Evolutionary conservation across 2,329 filamentous ascomycete genomes (phyloP), one percentile per base, ranked within the genome.

Genomic region (Colletotrichum spaethianum): DNA sequence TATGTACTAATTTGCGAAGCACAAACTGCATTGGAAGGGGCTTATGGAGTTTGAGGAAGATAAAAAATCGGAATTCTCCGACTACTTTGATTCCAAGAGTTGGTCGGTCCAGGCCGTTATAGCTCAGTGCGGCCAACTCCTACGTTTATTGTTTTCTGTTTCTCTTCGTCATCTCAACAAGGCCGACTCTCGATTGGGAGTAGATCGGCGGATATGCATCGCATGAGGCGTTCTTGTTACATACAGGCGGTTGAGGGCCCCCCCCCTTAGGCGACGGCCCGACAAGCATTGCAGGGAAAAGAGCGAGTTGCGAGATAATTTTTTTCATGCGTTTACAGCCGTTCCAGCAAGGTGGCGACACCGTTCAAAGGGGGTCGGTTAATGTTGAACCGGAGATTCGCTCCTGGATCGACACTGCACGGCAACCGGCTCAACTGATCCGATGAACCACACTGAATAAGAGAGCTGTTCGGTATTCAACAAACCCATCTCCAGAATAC

Each of bases 1-100:
- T 31, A 60, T 73, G 67, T 73, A 73, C 70, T 73, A 73, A 73
- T 73, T 63, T 26, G 42, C 52, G 60, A 52, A 61, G 52, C 44
- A 53, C 61, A 46, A 61, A 62, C 53, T 73, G 70, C 70, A 73
- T 73, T 62, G 48, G 66, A 50, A 62, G 61, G 61, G 67, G 70
- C 44, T 73, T 62, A 50, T 40, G 70, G 70, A 73, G 70, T 73
- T 70, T 42, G 18, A n/a, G 70, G 67, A 42, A 50, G 26, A 40
- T 42, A 56, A 50, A 65, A 73, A 68, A 60, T 36, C 36, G 36
- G 59, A 59, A 38, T 46, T 31, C 33, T 48, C 59, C 46, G 59
- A 59, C 50, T 52, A 33, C 11, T 20, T 63, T 63, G 28, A 33
- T 63, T 67, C 28, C 33, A 48, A 67, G 40, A 56, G 60, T 20